These are phyloP conservation scores for Colletotrichum somersetense DNA, from an alignment of 2,329 filamentous ascomycete genomes.

Conservation along the genomic window DNA sequence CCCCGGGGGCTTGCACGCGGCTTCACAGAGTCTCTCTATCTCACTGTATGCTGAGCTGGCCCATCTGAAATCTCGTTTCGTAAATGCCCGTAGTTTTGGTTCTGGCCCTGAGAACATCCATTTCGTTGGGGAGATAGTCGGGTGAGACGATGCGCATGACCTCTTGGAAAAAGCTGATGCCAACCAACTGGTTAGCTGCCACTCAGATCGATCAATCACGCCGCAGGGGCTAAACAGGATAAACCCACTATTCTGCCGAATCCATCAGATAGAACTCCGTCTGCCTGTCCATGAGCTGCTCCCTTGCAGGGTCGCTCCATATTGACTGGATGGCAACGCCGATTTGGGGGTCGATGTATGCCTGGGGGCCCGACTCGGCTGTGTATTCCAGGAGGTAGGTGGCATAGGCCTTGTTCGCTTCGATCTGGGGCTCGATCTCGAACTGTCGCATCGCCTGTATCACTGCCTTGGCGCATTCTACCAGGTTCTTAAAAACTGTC, in stretches of 20 bases:
- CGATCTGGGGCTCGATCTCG: slow-evolving; percentile 80
- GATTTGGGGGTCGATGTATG: slow-evolving; percentile 83
- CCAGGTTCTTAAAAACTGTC: slow-evolving; percentile 97
- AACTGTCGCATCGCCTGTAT: slow-evolving; percentile 94
- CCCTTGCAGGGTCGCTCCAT: slow-evolving; percentile 90
- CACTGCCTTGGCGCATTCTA: slow-evolving; percentile 95
- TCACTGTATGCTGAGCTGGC: slow-evolving; percentile 97
- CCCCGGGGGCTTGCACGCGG: neutral
- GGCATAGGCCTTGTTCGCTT: slow-evolving; percentile 79
- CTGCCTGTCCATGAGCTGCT: slow-evolving; percentile 88
- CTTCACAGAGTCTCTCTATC: slow-evolving; percentile 57
- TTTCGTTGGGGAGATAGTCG: slow-evolving; percentile 92
- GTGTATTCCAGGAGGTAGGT: slow-evolving; percentile 89
- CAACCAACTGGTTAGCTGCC: slow-evolving; percentile 43
- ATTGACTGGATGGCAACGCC: slow-evolving; percentile 86
- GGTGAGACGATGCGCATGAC: slow-evolving; percentile 84
- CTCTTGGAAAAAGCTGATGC: slow-evolving; percentile 91
- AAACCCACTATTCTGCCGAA: slow-evolving; percentile 92
- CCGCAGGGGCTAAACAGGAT: neutral
- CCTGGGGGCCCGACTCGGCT: slow-evolving; percentile 90
- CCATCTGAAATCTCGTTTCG: slow-evolving; percentile 98
- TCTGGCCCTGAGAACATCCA: slow-evolving; percentile 93
- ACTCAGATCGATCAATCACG: neutral
- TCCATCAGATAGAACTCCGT: slow-evolving; percentile 99
- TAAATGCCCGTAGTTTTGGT: slow-evolving; percentile 99